Conservation (phyloP, 352 stramenopile genomes). For the Phytopythium kandeliae region DNA sequence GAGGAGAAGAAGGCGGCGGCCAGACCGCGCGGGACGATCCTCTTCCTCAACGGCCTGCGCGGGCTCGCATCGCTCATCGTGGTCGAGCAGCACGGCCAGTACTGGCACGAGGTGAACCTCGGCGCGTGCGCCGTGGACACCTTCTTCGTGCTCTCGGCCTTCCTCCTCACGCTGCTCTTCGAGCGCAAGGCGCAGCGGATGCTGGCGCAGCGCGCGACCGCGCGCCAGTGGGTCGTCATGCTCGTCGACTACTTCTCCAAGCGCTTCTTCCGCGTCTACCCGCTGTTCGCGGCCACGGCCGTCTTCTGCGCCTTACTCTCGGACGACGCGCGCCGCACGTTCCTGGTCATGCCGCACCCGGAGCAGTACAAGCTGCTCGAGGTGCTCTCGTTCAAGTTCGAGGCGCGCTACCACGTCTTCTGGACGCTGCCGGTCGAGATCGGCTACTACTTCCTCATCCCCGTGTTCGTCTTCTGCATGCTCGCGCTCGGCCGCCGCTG, state of each 20-base stretch:
- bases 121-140: slow-evolving; percentile 27
- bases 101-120: slow-evolving; percentile 20
- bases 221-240: slow-evolving; percentile 13
- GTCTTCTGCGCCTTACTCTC: not conserved
- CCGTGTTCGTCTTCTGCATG: slow-evolving; percentile 20
- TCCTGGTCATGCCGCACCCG: slow-evolving; percentile 10
- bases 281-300: slow-evolving; percentile 35
- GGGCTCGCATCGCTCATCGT: slow-evolving; percentile 32
- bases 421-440: slow-evolving; percentile 50
- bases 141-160: slow-evolving; percentile 43
- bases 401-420: slow-evolving; percentile 35
- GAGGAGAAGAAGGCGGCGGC: not conserved
- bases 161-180: slow-evolving; percentile 34
- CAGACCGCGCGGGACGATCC: no score
- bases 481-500: slow-evolving; percentile 13
- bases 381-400: slow-evolving; percentile 27
- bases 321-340: slow-evolving; percentile 19
- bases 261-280: slow-evolving; percentile 51
- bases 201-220: slow-evolving; percentile 11
- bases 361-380: slow-evolving; percentile 24
- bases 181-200: slow-evolving; percentile 26
- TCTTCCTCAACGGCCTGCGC: slow-evolving; percentile 34
- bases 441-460: slow-evolving; percentile 35
- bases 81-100: slow-evolving; percentile 20
- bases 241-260: slow-evolving; percentile 39